A percentile compares a stretch with the other conserved stretches of the same genome.
phyloP scores from a whole-genome alignment of 164 flowering plant genomes.

The Kalanchoe fedtschenkoi region DNA sequence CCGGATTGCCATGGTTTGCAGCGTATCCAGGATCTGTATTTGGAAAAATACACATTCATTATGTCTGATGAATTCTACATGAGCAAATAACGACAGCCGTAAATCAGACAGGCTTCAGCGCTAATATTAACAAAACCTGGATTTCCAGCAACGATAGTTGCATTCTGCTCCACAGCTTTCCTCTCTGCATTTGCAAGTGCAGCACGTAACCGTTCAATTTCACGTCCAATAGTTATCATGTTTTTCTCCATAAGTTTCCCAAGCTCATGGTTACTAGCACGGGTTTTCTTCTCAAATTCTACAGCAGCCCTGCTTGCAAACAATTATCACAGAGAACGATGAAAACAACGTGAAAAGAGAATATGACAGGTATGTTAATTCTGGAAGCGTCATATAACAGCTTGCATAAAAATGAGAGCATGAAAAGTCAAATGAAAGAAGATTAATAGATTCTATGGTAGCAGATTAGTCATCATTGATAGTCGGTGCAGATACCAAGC shows the following conservation, averaged over 20 bases:
- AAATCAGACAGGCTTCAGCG: background rate
- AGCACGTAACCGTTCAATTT: constrained; percentile 41
- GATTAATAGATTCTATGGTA: background rate
- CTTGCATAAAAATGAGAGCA: background rate
- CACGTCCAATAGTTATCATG: constrained; percentile 34
- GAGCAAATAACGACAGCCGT: background rate
- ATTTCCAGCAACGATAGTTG: constrained; percentile 29
- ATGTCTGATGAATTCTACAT: background rate
- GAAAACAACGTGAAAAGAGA: background rate
- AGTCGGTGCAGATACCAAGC: background rate
- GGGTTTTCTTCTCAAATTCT: constrained; percentile 56
- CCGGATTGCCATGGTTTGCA: constrained; percentile 32
- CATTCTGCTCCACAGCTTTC: constrained; percentile 48
- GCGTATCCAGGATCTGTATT: constrained; percentile 31
- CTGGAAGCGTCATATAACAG: too few relatives aligned
- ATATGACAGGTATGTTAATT: background rate
- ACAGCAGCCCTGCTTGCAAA: constrained; percentile 48
- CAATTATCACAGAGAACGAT: background rate
- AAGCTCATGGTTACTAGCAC: constrained; percentile 41
- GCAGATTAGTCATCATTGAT: too few relatives aligned
- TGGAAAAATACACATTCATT: background rate
- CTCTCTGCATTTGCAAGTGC: constrained; percentile 66
- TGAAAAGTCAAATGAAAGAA: background rate
- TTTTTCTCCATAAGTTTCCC: constrained; percentile 48
- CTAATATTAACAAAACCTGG: constrained; percentile 22